Evolutionary conservation across 179 eudicot species (phyloP).

Genomic region (Nepenthes alata): DNA sequence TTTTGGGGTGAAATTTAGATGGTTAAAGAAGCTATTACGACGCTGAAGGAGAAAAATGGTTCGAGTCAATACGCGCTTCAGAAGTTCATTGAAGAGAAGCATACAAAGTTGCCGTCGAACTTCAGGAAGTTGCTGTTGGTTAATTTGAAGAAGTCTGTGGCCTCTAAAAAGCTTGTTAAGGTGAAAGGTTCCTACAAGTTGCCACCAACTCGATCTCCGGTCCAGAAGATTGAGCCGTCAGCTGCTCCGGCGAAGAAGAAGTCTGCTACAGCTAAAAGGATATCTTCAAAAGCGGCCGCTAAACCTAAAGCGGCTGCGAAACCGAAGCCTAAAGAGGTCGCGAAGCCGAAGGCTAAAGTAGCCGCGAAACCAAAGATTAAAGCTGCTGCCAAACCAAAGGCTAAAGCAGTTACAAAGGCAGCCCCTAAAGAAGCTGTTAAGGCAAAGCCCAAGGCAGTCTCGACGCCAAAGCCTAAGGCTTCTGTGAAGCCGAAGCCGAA

Average conservation of each 20-base stretch:
- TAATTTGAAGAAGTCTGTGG: constrained; percentile 34
- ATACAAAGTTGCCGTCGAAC: constrained; percentile 29
- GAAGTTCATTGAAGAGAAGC: constrained; percentile 42
- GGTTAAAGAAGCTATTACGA: constrained; percentile 35
- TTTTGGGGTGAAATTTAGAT: constrained; percentile 22
- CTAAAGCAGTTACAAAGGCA: not conserved
- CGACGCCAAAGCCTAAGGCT: constrained; percentile 8
- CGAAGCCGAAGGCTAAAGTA: constrained; percentile 7
- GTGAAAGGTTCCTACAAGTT: constrained; percentile 47
- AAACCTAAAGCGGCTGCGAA: not conserved
- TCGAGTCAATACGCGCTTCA: constrained; percentile 46
- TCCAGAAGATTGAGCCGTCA: constrained; percentile 6
- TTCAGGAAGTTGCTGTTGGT: constrained; percentile 32
- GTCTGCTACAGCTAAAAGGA: not conserved
- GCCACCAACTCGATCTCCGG: constrained; percentile 9
- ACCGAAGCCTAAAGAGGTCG: constrained; percentile 5
- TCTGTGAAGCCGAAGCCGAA: not conserved
- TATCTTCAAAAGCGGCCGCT: not conserved
- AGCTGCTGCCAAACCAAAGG: constrained; percentile 10
- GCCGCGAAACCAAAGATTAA: not conserved
- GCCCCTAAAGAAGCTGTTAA: constrained; percentile 7
- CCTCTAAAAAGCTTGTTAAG: constrained; percentile 30
- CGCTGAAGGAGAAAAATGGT: constrained; percentile 48
- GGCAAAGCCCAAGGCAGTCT: constrained; percentile 7
- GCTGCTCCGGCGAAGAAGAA: constrained; percentile 1